A percentile compares a stretch with the other conserved stretches of the same genome.
Evolutionary conservation across 305 asterid species (phyloP).

Genomic region (Ilex paraguariensis): DNA sequence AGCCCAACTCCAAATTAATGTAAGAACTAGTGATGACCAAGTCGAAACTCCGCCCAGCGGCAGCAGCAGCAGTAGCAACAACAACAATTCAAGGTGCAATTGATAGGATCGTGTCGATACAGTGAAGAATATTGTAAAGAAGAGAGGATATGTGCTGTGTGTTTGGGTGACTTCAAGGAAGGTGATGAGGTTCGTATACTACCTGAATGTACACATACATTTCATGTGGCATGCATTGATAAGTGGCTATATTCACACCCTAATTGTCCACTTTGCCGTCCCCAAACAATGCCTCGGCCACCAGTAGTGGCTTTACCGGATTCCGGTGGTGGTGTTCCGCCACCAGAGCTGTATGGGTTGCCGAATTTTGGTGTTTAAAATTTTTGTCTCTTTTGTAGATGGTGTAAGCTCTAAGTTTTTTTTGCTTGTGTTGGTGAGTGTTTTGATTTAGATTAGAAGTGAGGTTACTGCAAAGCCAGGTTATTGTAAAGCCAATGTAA

Average conservation of each 20-base stretch:
- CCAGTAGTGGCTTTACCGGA: not conserved
- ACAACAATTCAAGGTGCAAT: too few species aligned
- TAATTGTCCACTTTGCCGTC: conserved; percentile 37
- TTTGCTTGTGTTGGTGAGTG: not conserved
- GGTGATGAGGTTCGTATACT: conserved; percentile 29
- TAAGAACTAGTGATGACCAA: too few species aligned
- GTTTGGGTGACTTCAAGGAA: conserved; percentile 32
- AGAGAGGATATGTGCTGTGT: conserved; percentile 16
- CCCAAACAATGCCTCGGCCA: not conserved
- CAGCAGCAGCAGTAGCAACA: too few species aligned
- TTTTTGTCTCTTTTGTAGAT: not conserved
- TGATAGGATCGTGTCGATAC: too few species aligned
- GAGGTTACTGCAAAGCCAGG: too few species aligned
- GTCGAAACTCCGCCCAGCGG: too few species aligned
- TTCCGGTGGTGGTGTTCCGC: not conserved
- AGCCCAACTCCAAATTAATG: too few species aligned
- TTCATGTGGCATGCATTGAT: conserved; percentile 18
- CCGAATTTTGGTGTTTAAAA: not conserved
- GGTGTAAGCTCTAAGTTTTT: not conserved
- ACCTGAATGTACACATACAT: conserved; percentile 16
- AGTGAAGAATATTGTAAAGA: too few species aligned
- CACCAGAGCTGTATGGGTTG: not conserved
- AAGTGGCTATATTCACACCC: conserved; percentile 29
- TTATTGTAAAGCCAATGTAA: too few species aligned
- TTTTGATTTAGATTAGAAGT: too few species aligned